Base-by-base conservation (phyloP, 495 filamentous ascomycete species). In the Podospora sp. region DNA sequence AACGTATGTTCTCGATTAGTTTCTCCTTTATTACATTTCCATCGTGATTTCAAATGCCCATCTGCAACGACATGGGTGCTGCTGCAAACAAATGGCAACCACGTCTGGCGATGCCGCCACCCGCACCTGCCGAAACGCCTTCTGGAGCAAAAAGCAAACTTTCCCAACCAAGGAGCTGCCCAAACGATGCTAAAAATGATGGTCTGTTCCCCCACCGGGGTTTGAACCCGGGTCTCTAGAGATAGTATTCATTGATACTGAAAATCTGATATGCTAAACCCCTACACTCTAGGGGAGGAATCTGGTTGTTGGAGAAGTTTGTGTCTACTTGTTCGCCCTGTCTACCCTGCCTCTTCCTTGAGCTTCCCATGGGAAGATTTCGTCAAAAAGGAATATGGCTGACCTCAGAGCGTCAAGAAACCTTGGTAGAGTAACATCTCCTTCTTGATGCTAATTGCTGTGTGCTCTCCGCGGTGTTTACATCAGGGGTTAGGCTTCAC, bases 251-350 rank as follows among this genome's bases (percentile, higher is more conserved):
- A 46, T 14, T 18, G 24, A 8, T 46, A 33, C 21, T 65, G 63
- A 65, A 65, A 65, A 65, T 65, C 63, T 46, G 29, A 57, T 25
- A 65, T 65, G 51, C 63, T 65, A 65, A n/a, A 65, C 63, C 63
- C 1, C 63, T 65, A 65, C 51, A 65, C 63, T 56, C 57, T 20
- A 58, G 16, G 21, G 62, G 52, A 58, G 36, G 26, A 27, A 20
- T 21, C 4, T 62, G 27, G 7, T 58, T 65, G 6, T 14, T 58
- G 20, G 18, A 1, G 22, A 11, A 24, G 25, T 20, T 0, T 4
- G 22, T 35, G 14, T 8, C 21, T 20, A 18, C 25, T 26, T 9
- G 40, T 18, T n/a, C 35, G 50, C 21, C 29, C 2, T 27, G n/a
- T 33, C 16, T 52, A 55, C 20, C 20, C 50, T 18, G n/a, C 50